These are phyloP conservation scores for Auricularia auricula-judae DNA, from an alignment of 768 basidiomycete genomes.

Conservation along the genomic window DNA sequence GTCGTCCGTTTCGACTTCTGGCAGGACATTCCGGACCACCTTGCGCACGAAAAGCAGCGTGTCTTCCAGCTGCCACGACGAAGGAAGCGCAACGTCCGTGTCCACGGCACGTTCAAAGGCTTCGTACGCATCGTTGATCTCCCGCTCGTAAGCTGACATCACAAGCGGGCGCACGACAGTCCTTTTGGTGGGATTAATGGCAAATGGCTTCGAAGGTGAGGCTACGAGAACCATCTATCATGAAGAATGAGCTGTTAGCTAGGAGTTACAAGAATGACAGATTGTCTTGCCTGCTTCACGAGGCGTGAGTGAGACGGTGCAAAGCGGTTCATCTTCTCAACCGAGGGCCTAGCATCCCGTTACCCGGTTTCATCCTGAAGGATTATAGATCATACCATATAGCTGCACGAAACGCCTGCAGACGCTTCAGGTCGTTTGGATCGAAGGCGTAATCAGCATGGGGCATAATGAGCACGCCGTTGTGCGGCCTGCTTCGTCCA, in stretches of 20 bases:
- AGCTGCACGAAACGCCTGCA: constrained; percentile 17
- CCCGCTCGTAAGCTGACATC: constrained; percentile 23
- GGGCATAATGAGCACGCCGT: constrained; percentile 32
- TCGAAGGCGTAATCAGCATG: constrained; percentile 21
- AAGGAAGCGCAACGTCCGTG: neutral
- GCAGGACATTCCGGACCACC: constrained; percentile 24
- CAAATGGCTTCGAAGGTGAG: constrained; percentile 18
- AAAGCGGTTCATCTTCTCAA: constrained; percentile 19
- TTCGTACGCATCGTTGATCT: constrained; percentile 24
- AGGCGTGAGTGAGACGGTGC: constrained; percentile 20
- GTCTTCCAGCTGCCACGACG: constrained; percentile 6
- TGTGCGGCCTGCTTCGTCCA: constrained; percentile 20
- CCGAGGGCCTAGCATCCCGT: constrained; percentile 27
- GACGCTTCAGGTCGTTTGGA: constrained; percentile 15
- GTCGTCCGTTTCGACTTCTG: constrained; percentile 14
- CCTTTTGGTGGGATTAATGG: constrained; percentile 29
- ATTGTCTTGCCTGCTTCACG: constrained; percentile 27
- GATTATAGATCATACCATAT: neutral
- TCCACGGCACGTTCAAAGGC: neutral
- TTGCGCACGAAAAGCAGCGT: constrained; percentile 21
- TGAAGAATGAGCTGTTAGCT: no score
- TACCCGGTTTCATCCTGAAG: neutral
- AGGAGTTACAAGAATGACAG: neutral
- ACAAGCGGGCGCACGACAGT: constrained; percentile 25
- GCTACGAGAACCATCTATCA: constrained; percentile 25